These are phyloP conservation scores for Pseudozyma thailandica DNA, from an alignment of 1,284 basidiomycete genomes.

Conservation along the genomic window DNA sequence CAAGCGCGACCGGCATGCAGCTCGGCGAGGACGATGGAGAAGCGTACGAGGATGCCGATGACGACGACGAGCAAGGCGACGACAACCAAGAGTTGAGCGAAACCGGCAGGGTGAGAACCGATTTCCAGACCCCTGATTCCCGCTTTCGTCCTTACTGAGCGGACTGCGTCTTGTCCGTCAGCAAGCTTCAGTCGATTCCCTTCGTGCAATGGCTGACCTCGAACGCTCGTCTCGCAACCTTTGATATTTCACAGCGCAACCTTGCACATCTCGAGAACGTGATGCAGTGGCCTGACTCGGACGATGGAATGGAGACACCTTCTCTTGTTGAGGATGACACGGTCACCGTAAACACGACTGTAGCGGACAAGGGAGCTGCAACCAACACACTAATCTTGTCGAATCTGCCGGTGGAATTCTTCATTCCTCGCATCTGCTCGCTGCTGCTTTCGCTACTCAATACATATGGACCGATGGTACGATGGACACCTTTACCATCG, in stretches of 20 bases:
- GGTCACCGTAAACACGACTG: not conserved
- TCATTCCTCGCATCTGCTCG: constrained; percentile 54
- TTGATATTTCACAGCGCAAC: constrained; percentile 35
- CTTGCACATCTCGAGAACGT: constrained; percentile 48
- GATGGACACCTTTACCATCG: constrained; percentile 58
- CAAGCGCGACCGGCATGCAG: constrained; percentile 28
- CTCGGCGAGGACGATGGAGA: constrained; percentile 71
- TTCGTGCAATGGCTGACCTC: constrained; percentile 15
- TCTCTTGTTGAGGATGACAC: constrained; percentile 10
- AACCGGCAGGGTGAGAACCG: constrained; percentile 91
- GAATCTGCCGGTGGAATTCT: constrained; percentile 60
- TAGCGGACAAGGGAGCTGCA: constrained; percentile 2
- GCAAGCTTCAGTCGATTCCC: not conserved
- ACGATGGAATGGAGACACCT: constrained; percentile 19
- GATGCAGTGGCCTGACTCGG: constrained; percentile 50
- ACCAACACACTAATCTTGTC: constrained; percentile 63
- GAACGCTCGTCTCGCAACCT: not conserved
- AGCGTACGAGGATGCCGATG: constrained; percentile 73
- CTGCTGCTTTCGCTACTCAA: constrained; percentile 56
- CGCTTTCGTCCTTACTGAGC: constrained; percentile 83
- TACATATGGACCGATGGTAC: constrained; percentile 58
- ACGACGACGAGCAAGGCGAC: constrained; percentile 65
- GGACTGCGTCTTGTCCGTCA: not conserved
- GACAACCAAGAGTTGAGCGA: constrained; percentile 75
- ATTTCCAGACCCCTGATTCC: constrained; percentile 79